phyloP scores from a whole-genome alignment of 2,329 filamentous ascomycete species.

The Talaromyces islandicus region DNA sequence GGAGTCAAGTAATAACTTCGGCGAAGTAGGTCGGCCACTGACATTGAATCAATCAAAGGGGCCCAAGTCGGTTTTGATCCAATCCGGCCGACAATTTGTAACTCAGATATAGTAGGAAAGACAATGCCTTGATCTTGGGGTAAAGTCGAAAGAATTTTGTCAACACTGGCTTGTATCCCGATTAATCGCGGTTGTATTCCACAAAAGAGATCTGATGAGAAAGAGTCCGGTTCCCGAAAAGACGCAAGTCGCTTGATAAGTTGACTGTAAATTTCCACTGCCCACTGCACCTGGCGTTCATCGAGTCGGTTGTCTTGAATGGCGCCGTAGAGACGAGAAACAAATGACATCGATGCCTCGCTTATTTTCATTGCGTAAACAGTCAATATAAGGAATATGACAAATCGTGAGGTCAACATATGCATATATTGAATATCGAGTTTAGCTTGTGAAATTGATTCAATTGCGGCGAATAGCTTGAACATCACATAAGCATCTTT shows the following conservation, averaged over 20 bases:
- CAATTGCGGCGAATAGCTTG: conserved; percentile 13
- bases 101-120: not conserved
- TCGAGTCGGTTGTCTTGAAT: conserved; percentile 6
- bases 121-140: not conserved
- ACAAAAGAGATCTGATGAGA: conserved; percentile 1
- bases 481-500: conserved; percentile 12
- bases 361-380: conserved; percentile 13
- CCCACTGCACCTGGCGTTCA: not conserved
- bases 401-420: conserved; percentile 7
- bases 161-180: not conserved
- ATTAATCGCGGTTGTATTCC: not conserved
- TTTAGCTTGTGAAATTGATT: conserved; percentile 10
- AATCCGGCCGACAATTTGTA: not conserved
- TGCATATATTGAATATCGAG: conserved; percentile 11
- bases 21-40: conserved; percentile 1
- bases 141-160: not conserved
- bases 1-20: conserved; percentile 3
- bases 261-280: not conserved
- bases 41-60: not conserved
- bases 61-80: not conserved
- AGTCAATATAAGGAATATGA: conserved; percentile 15
- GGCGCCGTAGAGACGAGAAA: conserved; percentile 7
- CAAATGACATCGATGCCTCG: conserved; percentile 15
- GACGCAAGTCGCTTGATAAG: not conserved
- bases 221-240: not conserved